Conservation (phyloP, 2,329 filamentous ascomycete species). For the Pseudopithomyces maydicus region DNA sequence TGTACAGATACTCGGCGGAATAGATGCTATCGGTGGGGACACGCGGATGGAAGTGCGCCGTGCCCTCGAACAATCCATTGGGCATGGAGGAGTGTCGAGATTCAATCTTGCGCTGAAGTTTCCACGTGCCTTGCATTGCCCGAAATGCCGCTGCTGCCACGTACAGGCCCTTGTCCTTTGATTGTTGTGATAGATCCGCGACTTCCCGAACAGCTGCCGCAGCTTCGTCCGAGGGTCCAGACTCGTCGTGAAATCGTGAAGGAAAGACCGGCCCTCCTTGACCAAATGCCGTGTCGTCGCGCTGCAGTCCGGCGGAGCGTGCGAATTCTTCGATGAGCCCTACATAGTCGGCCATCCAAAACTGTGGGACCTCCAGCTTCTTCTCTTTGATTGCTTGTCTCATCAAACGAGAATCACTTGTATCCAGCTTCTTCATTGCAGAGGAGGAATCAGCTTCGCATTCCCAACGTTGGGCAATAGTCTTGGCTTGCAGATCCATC, state of each 20-base stretch:
- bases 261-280: constrained; percentile 56
- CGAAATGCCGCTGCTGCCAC: constrained; percentile 71
- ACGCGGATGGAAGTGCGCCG: constrained; percentile 67
- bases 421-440: constrained; percentile 52
- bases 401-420: constrained; percentile 42
- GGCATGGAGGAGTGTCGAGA: constrained; percentile 63
- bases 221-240: constrained; percentile 46
- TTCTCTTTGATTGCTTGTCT: constrained; percentile 47
- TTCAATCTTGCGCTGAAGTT: constrained; percentile 61
- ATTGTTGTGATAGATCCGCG: constrained; percentile 45
- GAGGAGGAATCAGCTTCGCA: constrained; percentile 28
- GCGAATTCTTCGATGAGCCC: constrained; percentile 76
- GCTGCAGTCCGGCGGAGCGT: constrained; percentile 59
- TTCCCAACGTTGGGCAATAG: constrained; percentile 67
- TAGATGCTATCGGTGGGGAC: constrained; percentile 54
- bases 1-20: constrained; percentile 65
- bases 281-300: constrained; percentile 46
- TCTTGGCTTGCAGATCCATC: constrained; percentile 83
- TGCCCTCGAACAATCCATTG: constrained; percentile 68
- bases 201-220: constrained; percentile 54
- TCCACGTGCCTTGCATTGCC: constrained; percentile 73
- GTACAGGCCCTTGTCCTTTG: constrained; percentile 55
- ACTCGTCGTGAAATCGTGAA: constrained; percentile 35
- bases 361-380: constrained; percentile 63
- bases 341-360: constrained; percentile 82